Evolutionary conservation across 352 stramenopile genomes (phyloP).

Genomic region (Globisporangium polare): DNA sequence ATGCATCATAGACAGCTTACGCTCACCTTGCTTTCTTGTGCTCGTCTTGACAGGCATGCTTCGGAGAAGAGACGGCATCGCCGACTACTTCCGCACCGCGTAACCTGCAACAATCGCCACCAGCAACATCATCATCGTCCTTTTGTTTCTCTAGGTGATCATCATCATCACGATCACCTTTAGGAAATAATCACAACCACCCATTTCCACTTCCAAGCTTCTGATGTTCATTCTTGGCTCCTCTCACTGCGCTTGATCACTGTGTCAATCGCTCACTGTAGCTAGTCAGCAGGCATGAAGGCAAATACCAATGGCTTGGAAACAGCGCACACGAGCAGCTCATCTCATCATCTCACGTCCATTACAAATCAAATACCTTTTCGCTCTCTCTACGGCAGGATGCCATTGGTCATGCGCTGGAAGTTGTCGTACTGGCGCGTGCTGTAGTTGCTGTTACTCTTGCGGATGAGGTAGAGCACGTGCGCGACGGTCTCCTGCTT

Average conservation of each 20-base stretch:
- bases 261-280: background rate
- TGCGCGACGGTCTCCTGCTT: slow-evolving; percentile 90
- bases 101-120: background rate
- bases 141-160: background rate
- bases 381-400: slow-evolving; percentile 57
- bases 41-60: background rate
- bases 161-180: background rate
- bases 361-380: slow-evolving; percentile 4
- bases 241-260: no score
- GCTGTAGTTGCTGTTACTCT: slow-evolving; percentile 92
- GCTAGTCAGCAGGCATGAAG: background rate
- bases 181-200: background rate
- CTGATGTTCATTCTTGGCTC: background rate
- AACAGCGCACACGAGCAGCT: slow-evolving; percentile 3
- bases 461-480: slow-evolving; percentile 87
- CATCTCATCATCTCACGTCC: background rate
- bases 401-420: slow-evolving; percentile 93
- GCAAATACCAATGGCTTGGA: background rate
- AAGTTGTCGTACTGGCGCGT: slow-evolving; percentile 94
- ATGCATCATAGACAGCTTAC: no score
- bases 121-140: background rate
- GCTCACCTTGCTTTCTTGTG: background rate
- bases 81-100: slow-evolving; percentile 7
- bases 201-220: background rate
- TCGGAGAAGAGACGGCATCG: slow-evolving; percentile 8